Evolutionary conservation across 352 stramenopile species (phyloP).

Genomic region (Globisporangium lucens): DNA sequence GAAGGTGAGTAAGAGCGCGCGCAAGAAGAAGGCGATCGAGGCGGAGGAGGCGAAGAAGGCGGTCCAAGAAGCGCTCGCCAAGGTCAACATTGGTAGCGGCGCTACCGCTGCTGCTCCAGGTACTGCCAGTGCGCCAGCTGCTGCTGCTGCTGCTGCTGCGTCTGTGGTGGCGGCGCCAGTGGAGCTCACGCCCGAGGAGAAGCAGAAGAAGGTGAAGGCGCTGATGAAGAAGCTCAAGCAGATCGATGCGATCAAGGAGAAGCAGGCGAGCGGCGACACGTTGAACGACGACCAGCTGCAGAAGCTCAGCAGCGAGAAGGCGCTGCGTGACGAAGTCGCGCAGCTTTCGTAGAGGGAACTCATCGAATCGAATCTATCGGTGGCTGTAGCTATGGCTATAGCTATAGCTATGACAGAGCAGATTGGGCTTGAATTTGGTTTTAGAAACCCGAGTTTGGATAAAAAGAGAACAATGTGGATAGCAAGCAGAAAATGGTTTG

Average conservation of each 20-base stretch:
- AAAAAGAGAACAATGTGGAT: background rate
- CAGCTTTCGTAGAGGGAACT: slow-evolving; percentile 36
- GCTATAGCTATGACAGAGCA: too few relatives aligned
- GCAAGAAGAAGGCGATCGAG: slow-evolving; percentile 86
- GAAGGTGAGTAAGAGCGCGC: slow-evolving; percentile 76
- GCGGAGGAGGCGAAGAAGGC: slow-evolving; percentile 61
- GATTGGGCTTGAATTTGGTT: background rate
- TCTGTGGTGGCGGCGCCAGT: slow-evolving; percentile 16
- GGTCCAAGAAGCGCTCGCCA: slow-evolving; percentile 56
- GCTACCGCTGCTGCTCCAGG: slow-evolving; percentile 3
- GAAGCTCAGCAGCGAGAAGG: slow-evolving; percentile 67
- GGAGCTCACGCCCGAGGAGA: slow-evolving; percentile 67
- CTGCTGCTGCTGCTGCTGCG: background rate
- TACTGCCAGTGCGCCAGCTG: slow-evolving; percentile 1
- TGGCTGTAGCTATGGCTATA: too few relatives aligned
- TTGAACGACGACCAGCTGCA: slow-evolving; percentile 81
- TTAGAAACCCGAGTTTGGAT: background rate
- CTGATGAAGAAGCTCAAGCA: slow-evolving; percentile 88
- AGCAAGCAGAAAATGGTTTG: background rate
- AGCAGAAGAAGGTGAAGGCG: slow-evolving; percentile 82
- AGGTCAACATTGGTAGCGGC: slow-evolving; percentile 24
- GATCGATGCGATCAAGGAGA: slow-evolving; percentile 81
- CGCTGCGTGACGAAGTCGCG: slow-evolving; percentile 63
- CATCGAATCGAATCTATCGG: background rate
- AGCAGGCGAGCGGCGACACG: slow-evolving; percentile 60